Evolutionary conservation across 257 asterid genomes (phyloP), one percentile per base, ranked within the genome.

Genomic region (Nicotiana benthamiana): DNA sequence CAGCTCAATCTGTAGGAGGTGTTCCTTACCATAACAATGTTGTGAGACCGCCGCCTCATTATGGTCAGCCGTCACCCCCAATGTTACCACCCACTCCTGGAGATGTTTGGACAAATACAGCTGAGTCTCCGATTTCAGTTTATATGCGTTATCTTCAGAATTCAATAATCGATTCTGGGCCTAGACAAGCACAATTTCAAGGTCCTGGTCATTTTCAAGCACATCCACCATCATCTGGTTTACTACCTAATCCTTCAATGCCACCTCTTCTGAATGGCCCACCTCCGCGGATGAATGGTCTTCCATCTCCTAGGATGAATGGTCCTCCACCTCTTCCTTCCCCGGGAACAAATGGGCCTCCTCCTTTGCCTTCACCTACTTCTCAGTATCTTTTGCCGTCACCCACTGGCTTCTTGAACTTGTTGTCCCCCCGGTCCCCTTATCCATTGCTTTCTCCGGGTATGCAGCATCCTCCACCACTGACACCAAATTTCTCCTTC

Each of bases 381-480:
- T 92, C 97, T 3, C 98, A 94, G 87, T 94, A 86, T 85, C 92
- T 90, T 62, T 90, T 92, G 77, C 96, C 96, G 30, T 94, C 97
- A 17, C 97, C 98, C 40, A 83, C 89, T 43, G 96, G 98, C 20
- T 94, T 89, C 89, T 79, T 84, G 74, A 89, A 88, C 79, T 36
- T 89, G 88, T 77, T 86, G 12, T 91, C 97, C n/a, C 98, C 98
- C 30, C 89, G 97, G 66, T 91, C 98, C 10, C 92, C 92, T 52
- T 94, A 91, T 85, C 97, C 96, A 6, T 83, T 90, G 78, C 93
- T 94, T 76, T 94, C 98, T 77, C 98, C 98, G 4, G 96, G 97
- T 17, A 89, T 82, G 80, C 97, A 89, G 61, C 81, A 87, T 75
- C 91, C 91, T 60, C 97, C 92, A 16, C 97, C 92, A 1, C 75